A percentile compares a stretch with the other conserved stretches of the same genome.
Evolutionary conservation across 148 eudicot species (phyloP).

Genomic region (Heliamphora exappendiculata): DNA sequence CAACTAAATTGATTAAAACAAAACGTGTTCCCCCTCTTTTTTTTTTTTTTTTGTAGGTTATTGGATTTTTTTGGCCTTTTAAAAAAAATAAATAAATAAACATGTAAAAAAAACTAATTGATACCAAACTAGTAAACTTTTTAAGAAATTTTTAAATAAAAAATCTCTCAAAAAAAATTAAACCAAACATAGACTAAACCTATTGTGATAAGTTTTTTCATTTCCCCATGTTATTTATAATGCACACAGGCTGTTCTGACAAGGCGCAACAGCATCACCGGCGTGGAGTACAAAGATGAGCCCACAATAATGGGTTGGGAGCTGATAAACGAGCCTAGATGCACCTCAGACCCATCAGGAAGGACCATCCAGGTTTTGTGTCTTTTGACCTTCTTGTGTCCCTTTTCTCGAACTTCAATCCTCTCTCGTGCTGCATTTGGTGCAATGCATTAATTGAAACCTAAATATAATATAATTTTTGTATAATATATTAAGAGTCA

Average conservation of each 20-base stretch:
- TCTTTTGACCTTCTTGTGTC: not conserved
- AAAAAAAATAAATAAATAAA: not conserved
- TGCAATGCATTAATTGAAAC: too few species aligned
- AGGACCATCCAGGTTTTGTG: slow-evolving; percentile 46
- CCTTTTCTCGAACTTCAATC: too few species aligned
- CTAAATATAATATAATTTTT: too few species aligned
- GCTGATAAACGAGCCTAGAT: slow-evolving; percentile 79
- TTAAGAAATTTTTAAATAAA: not conserved
- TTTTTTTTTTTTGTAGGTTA: too few species aligned
- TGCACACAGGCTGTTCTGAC: slow-evolving; percentile 48
- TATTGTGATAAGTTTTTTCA: too few species aligned
- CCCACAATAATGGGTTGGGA: slow-evolving; percentile 84
- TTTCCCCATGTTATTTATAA: not conserved
- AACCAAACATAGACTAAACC: not conserved
- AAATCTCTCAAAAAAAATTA: not conserved
- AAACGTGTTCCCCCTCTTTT: too few species aligned
- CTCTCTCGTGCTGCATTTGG: too few species aligned
- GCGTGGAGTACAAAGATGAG: slow-evolving; percentile 60
- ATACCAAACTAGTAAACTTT: not conserved
- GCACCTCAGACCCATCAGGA: slow-evolving; percentile 55
- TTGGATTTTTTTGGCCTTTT: too few species aligned
- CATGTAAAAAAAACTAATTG: not conserved
- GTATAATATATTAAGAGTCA: too few species aligned
- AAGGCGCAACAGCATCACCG: slow-evolving; percentile 51
- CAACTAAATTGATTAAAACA: too few species aligned